phyloP scores from a whole-genome alignment of 148 eudicot genomes.

The Rhododendron ovatum region DNA sequence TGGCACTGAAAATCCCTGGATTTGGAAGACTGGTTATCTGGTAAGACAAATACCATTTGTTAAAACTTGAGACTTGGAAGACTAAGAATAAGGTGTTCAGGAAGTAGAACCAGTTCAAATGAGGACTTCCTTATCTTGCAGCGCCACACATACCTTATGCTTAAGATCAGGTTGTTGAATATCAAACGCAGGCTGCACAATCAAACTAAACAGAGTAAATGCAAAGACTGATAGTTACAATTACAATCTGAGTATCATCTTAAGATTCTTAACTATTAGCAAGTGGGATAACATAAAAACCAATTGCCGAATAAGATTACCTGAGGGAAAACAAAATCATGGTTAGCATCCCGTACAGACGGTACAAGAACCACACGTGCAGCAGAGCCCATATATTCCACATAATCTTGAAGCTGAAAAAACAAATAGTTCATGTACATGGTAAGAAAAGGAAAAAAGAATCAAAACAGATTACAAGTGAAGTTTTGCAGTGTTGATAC shows the following conservation, averaged over 20 bases:
- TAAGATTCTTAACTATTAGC: background rate
- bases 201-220: constrained; percentile 6
- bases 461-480: background rate
- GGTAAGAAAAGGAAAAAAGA: background rate
- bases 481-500: constrained; percentile 26
- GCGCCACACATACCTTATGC: constrained; percentile 55
- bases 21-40: constrained; percentile 80
- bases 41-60: constrained; percentile 16
- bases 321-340: constrained; percentile 97
- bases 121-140: background rate
- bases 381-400: constrained; percentile 92
- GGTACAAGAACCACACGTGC: constrained; percentile 81
- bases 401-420: constrained; percentile 86
- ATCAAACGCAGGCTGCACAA: constrained; percentile 82
- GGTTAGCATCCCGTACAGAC: constrained; percentile 84
- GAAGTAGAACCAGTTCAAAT: constrained; percentile 1
- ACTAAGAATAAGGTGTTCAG: background rate
- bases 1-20: constrained; percentile 82
- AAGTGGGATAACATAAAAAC: background rate
- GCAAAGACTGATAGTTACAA: background rate
- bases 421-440: background rate
- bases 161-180: constrained; percentile 46
- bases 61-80: background rate
- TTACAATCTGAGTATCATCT: background rate
- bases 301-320: constrained; percentile 26